Evolutionary conservation across 331 rosid genomes (phyloP).

Genomic region (Pyrus hybrid): DNA sequence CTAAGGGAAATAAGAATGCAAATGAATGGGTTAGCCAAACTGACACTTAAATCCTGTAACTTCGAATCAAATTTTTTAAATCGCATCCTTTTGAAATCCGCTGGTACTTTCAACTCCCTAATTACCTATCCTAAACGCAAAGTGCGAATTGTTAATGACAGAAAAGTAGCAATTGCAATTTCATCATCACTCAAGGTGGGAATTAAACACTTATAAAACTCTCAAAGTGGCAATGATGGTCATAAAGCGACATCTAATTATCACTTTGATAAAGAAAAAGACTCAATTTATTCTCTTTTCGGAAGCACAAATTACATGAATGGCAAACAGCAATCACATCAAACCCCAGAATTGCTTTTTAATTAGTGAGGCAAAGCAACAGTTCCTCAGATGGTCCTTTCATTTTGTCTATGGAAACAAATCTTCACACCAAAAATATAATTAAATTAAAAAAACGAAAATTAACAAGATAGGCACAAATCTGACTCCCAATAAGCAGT

Average conservation of each 20-base stretch:
- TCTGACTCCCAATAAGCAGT: neutral
- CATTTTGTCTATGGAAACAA: neutral
- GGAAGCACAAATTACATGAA: neutral
- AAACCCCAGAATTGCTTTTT: constrained; percentile 1
- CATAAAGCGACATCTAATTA: neutral
- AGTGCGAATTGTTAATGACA: neutral
- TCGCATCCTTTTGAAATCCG: neutral
- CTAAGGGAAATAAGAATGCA: neutral
- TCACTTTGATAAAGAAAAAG: neutral
- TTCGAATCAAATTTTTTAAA: neutral
- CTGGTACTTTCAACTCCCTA: neutral
- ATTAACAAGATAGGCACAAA: neutral
- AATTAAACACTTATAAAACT: neutral
- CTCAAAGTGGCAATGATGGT: neutral
- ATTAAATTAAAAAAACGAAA: neutral
- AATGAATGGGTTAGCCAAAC: neutral
- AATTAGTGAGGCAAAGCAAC: neutral
- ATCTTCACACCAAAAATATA: neutral
- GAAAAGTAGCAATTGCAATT: constrained; percentile 1
- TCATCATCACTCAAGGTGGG: neutral
- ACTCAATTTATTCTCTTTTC: neutral
- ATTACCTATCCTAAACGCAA: neutral
- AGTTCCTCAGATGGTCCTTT: neutral
- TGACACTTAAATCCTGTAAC: neutral
- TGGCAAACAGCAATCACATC: neutral